A percentile compares a stretch with the other conserved stretches of the same genome.
Conservation (phyloP, 768 basidiomycete species). For the Amanita muscaria region DNA sequence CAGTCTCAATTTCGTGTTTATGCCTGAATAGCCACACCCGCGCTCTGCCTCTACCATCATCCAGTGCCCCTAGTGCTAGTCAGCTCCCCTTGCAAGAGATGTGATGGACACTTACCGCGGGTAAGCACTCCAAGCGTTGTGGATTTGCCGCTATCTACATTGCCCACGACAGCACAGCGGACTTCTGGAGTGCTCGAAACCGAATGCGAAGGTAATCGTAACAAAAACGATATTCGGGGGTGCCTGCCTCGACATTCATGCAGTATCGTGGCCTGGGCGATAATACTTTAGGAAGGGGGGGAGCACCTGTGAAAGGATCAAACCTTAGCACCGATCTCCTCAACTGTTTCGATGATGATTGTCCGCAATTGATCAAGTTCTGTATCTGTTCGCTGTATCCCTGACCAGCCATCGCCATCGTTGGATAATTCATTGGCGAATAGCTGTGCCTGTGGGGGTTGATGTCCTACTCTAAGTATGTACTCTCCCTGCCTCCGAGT, state of each 20-base stretch:
- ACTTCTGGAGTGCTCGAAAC: conserved; percentile 84
- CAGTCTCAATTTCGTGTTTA: conserved; percentile 96
- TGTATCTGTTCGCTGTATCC: conserved; percentile 37
- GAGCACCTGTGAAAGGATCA: not conserved
- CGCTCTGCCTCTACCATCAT: conserved; percentile 74
- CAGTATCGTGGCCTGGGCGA: conserved; percentile 32
- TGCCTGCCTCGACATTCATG: conserved; percentile 37
- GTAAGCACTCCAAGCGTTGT: conserved; percentile 93
- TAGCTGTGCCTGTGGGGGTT: conserved; percentile 48
- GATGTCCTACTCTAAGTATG: conserved; percentile 62
- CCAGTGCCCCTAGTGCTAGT: conserved; percentile 48
- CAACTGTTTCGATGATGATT: conserved; percentile 41
- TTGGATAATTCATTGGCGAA: conserved; percentile 41
- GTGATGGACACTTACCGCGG: conserved; percentile 46
- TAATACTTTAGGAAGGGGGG: not conserved
- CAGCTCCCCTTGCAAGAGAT: conserved; percentile 2
- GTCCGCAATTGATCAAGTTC: conserved; percentile 42
- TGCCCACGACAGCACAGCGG: conserved; percentile 92
- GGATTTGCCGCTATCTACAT: conserved; percentile 90
- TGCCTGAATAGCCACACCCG: conserved; percentile 90
- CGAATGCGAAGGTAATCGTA: conserved; percentile 69
- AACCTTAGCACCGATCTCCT: conserved; percentile 80
- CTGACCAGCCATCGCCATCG: conserved; percentile 45
- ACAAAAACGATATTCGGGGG: conserved; percentile 50
- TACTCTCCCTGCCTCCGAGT: conserved; percentile 68